Conservation (phyloP, 345 rosid species). For the Populus nigra region DNA sequence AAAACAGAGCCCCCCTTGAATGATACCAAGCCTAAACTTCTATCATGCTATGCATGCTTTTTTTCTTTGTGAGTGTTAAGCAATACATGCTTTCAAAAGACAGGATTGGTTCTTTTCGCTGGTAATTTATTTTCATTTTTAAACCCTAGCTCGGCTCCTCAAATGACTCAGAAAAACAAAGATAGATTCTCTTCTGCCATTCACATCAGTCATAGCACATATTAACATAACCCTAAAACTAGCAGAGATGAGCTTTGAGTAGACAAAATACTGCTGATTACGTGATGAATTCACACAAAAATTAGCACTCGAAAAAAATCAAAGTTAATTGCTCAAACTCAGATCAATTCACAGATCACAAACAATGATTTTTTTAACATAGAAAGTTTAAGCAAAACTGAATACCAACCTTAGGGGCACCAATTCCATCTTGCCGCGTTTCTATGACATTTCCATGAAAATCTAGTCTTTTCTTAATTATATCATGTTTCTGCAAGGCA, state of each 20-base stretch:
- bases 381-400: constrained; percentile 2
- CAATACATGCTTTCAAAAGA: not conserved
- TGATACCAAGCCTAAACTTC: not conserved
- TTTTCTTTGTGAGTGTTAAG: not conserved
- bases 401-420: constrained; percentile 75
- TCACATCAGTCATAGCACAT: not conserved
- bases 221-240: not conserved
- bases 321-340: not conserved
- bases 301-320: not conserved
- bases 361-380: not conserved
- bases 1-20: not conserved
- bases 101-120: not conserved
- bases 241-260: not conserved
- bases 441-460: constrained; percentile 74
- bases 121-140: not conserved
- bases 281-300: not conserved
- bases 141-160: not conserved
- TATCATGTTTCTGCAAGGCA: constrained; percentile 78
- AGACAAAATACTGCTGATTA: not conserved
- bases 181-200: not conserved
- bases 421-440: constrained; percentile 79
- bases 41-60: not conserved
- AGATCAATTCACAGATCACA: not conserved
- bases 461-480: constrained; percentile 78
- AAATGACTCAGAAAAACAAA: not conserved